phyloP scores from a whole-genome alignment of 257 asterid species.

The Lycium ferocissimum region DNA sequence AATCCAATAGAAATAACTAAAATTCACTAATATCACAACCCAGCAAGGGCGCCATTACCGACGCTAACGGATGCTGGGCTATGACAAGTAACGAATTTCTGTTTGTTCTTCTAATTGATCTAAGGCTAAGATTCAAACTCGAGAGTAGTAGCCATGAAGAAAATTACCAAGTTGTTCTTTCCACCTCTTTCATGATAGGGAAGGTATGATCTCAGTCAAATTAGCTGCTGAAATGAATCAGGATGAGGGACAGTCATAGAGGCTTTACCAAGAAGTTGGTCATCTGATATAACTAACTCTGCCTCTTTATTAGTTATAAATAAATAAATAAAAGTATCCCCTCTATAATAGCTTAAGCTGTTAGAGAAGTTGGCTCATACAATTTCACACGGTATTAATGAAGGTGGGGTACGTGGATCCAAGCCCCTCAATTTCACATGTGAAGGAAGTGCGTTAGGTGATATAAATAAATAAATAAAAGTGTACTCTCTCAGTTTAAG shows the following conservation, averaged over 20 bases:
- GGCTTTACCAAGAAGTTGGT: conserved; percentile 2
- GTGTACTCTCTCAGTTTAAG: neutral
- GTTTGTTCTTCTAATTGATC: conserved; percentile 19
- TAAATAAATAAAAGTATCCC: neutral
- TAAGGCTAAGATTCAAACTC: conserved; percentile 3
- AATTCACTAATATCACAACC: neutral
- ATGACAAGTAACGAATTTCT: conserved; percentile 1
- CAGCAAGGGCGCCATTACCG: neutral
- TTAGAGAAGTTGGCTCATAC: neutral
- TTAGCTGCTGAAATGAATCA: conserved; percentile 21
- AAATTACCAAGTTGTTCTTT: conserved; percentile 1
- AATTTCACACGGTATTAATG: neutral
- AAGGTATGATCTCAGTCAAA: conserved; percentile 4
- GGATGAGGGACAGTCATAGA: neutral
- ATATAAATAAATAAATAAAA: neutral
- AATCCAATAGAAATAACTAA: conserved; percentile 16
- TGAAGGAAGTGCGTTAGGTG: neutral
- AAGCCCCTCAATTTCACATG: neutral
- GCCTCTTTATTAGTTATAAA: conserved; percentile 18
- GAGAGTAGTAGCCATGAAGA: neutral
- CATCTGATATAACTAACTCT: neutral
- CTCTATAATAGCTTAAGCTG: conserved; percentile 1
- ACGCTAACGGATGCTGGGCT: neutral
- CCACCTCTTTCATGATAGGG: neutral
- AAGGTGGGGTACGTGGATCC: neutral